These are phyloP conservation scores for Blastomyces emzantsi DNA, from an alignment of 2,329 filamentous ascomycete genomes.

Conservation along the genomic window DNA sequence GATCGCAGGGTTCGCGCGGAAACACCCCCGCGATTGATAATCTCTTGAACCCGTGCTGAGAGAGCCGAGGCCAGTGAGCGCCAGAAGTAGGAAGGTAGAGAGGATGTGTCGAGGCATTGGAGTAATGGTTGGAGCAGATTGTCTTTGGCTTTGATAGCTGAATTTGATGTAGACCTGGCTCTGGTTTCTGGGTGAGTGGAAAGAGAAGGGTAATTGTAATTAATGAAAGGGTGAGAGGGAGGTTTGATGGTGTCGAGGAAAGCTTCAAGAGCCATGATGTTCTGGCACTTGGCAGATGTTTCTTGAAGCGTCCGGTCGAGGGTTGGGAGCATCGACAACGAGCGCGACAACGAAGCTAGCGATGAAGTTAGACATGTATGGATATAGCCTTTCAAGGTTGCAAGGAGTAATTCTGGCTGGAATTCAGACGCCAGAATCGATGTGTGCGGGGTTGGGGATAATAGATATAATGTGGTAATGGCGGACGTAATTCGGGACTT, in stretches of 20 bases:
- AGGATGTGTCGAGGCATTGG: slow-evolving; percentile 72
- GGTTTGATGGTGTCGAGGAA: slow-evolving; percentile 61
- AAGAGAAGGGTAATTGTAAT: slow-evolving; percentile 13
- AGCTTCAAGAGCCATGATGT: slow-evolving; percentile 76
- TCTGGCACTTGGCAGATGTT: slow-evolving; percentile 76
- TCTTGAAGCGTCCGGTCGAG: slow-evolving; percentile 76
- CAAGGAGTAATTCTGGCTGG: slow-evolving; percentile 62
- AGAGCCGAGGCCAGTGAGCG: slow-evolving; percentile 73
- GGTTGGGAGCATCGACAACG: slow-evolving; percentile 68
- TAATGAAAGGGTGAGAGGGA: slow-evolving; percentile 59
- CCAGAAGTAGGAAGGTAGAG: slow-evolving; percentile 88
- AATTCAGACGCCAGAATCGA: slow-evolving; percentile 42
- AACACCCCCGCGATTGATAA: slow-evolving; percentile 71
- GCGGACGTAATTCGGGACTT: slow-evolving; percentile 66
- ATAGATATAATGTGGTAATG: slow-evolving; percentile 65
- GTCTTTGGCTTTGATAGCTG: slow-evolving; percentile 25
- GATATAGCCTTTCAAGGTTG: slow-evolving; percentile 71
- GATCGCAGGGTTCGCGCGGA: slow-evolving; percentile 69
- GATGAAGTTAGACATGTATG: slow-evolving; percentile 72
- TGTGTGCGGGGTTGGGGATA: slow-evolving; percentile 57
- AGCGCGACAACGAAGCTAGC: slow-evolving; percentile 62
- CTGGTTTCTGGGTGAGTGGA: slow-evolving; percentile 20
- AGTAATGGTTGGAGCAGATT: slow-evolving; percentile 66
- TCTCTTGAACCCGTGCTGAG: slow-evolving; percentile 69
- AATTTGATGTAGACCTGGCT: slow-evolving; percentile 13